Conservation (phyloP, 305 asterid species). For the Striga hermonthica region DNA sequence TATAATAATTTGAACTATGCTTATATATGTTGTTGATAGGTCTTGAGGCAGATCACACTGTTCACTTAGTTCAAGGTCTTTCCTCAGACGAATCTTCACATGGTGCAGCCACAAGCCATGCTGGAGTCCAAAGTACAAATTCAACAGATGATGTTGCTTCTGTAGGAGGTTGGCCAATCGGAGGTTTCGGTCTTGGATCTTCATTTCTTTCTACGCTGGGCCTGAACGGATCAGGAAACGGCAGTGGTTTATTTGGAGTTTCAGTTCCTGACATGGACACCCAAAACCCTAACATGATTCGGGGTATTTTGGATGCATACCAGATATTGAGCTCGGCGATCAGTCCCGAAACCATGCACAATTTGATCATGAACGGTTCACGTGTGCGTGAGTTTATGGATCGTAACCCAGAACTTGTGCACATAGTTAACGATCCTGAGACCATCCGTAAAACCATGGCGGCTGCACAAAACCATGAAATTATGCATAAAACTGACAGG, state of each 20-base stretch:
- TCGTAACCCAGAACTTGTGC: constrained; percentile 46
- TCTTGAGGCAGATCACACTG: constrained; percentile 46
- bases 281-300: constrained; percentile 40
- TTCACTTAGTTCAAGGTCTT: constrained; percentile 46
- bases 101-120: constrained; percentile 31
- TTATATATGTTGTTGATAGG: constrained; percentile 30
- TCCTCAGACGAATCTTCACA: constrained; percentile 32
- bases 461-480: constrained; percentile 46
- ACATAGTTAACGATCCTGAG: constrained; percentile 46
- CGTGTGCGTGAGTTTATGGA: constrained; percentile 48
- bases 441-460: constrained; percentile 46
- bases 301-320: constrained; percentile 30
- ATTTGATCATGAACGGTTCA: constrained; percentile 42
- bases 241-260: constrained; percentile 40
- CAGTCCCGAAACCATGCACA: constrained; percentile 42
- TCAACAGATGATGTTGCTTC: constrained; percentile 28
- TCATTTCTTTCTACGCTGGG: constrained; percentile 36
- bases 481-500: constrained; percentile 49
- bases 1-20: background rate
- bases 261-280: constrained; percentile 42
- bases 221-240: constrained; percentile 39
- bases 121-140: constrained; percentile 35
- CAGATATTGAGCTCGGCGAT: constrained; percentile 14
- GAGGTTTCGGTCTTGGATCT: constrained; percentile 33
- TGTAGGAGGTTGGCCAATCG: constrained; percentile 37